These are phyloP conservation scores for Kickxella alabastrina DNA, from an alignment of 192 early-diverging fungal genomes.

Conservation along the genomic window DNA sequence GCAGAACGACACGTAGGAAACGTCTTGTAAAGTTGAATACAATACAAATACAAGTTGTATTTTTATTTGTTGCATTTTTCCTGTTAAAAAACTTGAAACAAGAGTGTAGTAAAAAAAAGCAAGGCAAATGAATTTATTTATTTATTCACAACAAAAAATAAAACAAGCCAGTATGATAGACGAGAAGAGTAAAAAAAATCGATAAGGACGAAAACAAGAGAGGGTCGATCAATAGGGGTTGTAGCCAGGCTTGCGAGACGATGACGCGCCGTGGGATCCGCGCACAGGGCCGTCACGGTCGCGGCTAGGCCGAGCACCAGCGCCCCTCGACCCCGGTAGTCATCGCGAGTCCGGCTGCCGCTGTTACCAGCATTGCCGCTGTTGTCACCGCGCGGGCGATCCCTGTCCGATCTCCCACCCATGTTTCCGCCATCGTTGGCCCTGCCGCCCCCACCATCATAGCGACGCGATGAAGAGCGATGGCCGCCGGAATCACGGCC, in stretches of 20 bases:
- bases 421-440: not conserved
- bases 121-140: no score
- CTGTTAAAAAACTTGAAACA: no score
- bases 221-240: slow-evolving; percentile 28
- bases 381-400: slow-evolving; percentile 23
- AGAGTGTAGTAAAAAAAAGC: no score
- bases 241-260: slow-evolving; percentile 37
- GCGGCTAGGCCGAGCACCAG: slow-evolving; percentile 19
- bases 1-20: slow-evolving; percentile 6
- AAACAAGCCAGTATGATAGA: no score
- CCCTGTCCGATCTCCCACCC: slow-evolving; percentile 22
- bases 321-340: slow-evolving; percentile 14
- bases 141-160: no score
- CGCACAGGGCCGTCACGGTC: slow-evolving; percentile 47
- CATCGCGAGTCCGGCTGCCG: slow-evolving; percentile 21
- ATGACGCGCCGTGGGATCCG: slow-evolving; percentile 17
- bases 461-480: slow-evolving; percentile 35
- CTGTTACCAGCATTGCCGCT: slow-evolving; percentile 8
- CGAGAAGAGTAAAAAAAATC: no score
- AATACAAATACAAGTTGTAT: not conserved
- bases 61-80: no score
- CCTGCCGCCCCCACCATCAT: slow-evolving; percentile 8
- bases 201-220: no score
- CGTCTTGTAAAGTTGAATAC: not conserved
- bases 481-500: slow-evolving; percentile 11